Conservation (phyloP, 371 early-diverging fungal genomes). For the Blakeslea trispora region DNA sequence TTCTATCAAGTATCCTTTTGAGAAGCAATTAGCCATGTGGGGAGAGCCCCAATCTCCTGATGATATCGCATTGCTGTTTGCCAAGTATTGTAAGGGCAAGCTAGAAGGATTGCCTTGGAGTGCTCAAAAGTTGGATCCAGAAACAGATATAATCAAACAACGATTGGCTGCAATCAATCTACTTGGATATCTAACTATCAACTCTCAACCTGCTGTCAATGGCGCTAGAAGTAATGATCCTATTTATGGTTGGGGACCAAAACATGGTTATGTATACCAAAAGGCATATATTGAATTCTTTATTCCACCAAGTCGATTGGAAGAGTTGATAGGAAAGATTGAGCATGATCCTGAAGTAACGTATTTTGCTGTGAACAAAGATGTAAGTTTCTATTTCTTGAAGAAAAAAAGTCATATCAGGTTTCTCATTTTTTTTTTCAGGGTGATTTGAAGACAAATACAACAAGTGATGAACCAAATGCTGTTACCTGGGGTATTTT, state of each 20-base stretch:
- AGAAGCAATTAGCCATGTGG: conserved; percentile 78
- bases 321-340: conserved; percentile 69
- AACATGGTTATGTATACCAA: conserved; percentile 95
- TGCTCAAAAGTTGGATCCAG: conserved; percentile 80
- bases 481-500: conserved; percentile 99
- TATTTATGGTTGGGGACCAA: conserved; percentile 95
- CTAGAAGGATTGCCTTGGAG: conserved; percentile 91
- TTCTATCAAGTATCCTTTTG: conserved; percentile 69
- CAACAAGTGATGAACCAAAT: conserved; percentile 81
- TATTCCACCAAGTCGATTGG: conserved; percentile 72
- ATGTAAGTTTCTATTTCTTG: conserved; percentile 6
- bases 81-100: conserved; percentile 78
- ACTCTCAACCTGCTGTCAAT: conserved; percentile 96
- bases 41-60: conserved; percentile 64
- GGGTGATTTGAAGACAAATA: conserved; percentile 88
- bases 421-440: conserved; percentile 8
- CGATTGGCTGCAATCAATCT: conserved; percentile 74
- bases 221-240: conserved; percentile 82
- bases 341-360: conserved; percentile 72
- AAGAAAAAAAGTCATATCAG: background rate
- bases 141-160: conserved; percentile 77
- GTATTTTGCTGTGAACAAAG: conserved; percentile 88
- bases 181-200: conserved; percentile 91
- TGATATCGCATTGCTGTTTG: conserved; percentile 80
- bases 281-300: conserved; percentile 98